Base-by-base conservation (phyloP, 805 yeast species). In the Alloascoidea africana region DNA sequence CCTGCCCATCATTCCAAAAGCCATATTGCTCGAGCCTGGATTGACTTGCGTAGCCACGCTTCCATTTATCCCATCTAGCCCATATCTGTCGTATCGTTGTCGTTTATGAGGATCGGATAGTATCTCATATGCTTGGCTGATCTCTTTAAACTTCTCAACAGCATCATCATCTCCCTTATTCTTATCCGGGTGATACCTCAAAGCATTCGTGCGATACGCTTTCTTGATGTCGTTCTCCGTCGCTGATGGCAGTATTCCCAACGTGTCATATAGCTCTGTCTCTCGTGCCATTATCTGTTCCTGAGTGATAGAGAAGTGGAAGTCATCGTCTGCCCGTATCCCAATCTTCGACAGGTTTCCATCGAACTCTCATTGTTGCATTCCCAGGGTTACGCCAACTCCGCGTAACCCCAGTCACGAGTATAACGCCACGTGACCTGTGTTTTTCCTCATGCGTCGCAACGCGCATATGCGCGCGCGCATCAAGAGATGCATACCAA, bases 131-230 rank as follows among this genome's bases (percentile, higher is more conserved):
- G 96, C 96, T 42, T 73, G 73, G 3, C 89, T 76, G 51, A 85
- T 70, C 56, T 85, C 95, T 60, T 89, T 89, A 61, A 89, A 89
- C 62, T 83, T 86, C 55, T 89, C 97, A 38, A 93, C 91, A 13
- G 94, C 96, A 55, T 80, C 94, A 38, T 53, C 64, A 36, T 49
- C 49, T 35, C 57, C 60, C 8, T 70, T 73, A 51, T 82, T 78
- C 60, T 84, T 83, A 52, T 83, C 94, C 0, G 94, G 94, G 53
- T 83, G 94, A 49, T 70, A 70, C 44, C 61, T 63, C 41, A 82
- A 65, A 3, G 93, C 93, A 46, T 74, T 66, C 48, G 71, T 74
- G 48, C 86, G 65, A 56, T 78, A 83, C 1, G 91, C 82, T 53
- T 77, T 79, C 53, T 80, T 79, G 50, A 83, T 70, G 38, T 73